These are phyloP conservation scores for Trametes sanguinea DNA, from an alignment of 768 basidiomycete genomes.

Conservation along the genomic window DNA sequence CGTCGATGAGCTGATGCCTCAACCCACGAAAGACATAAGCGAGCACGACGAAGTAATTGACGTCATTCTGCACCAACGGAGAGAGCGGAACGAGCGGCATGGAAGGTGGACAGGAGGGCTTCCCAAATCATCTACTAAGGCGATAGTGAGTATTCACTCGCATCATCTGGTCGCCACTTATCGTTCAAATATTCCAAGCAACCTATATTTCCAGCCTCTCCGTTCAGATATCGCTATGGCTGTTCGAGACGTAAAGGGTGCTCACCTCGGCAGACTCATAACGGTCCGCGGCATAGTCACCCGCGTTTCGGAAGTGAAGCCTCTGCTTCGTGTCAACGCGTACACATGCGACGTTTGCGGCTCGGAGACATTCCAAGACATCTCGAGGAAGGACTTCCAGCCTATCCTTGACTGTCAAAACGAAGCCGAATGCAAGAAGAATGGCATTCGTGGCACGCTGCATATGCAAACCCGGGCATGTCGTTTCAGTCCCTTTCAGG, in stretches of 20 bases:
- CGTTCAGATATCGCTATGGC: constrained; percentile 77
- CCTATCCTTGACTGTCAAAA: constrained; percentile 91
- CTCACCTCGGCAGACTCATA: constrained; percentile 88
- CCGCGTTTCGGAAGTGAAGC: constrained; percentile 98
- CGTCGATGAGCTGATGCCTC: constrained; percentile 87
- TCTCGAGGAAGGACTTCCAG: constrained; percentile 86
- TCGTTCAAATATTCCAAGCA: constrained; percentile 50
- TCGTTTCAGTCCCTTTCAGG: constrained; percentile 97
- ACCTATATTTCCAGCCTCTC: constrained; percentile 91
- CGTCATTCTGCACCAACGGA: constrained; percentile 91
- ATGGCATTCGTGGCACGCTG: constrained; percentile 83
- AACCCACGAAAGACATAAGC: constrained; percentile 85
- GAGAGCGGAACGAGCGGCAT: constrained; percentile 84
- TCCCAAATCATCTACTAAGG: constrained; percentile 89
- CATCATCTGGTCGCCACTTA: neutral
- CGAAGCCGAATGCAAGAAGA: constrained; percentile 79
- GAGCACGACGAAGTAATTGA: constrained; percentile 95
- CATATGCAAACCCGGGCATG: constrained; percentile 99
- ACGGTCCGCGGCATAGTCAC: constrained; percentile 98
- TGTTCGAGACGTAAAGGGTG: constrained; percentile 87
- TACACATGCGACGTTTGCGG: constrained; percentile 99
- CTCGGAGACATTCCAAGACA: constrained; percentile 98
- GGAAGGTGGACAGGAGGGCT: constrained; percentile 72
- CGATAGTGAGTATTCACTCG: constrained; percentile 76
- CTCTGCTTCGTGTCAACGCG: constrained; percentile 93